Evolutionary conservation across 768 basidiomycete species (phyloP).

Genomic region (Trametes cubensis): DNA sequence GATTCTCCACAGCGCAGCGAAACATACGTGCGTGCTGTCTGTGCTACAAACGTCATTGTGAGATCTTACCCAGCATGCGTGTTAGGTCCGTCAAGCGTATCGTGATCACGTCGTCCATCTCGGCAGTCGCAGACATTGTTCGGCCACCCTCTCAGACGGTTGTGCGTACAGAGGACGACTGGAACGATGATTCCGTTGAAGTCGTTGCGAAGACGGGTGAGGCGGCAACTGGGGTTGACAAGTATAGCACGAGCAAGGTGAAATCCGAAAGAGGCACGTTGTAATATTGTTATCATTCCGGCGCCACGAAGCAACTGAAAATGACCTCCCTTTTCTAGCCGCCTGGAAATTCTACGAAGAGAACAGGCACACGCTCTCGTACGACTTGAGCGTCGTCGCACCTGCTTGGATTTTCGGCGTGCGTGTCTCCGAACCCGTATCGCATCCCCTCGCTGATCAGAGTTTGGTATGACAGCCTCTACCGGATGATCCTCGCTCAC

Average conservation of each 20-base stretch:
- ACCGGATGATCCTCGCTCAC: slow-evolving; percentile 2
- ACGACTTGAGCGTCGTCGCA: slow-evolving; percentile 44
- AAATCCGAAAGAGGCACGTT: slow-evolving; percentile 27
- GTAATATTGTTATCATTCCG: not conserved
- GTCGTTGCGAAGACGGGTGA: too few relatives aligned
- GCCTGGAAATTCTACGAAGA: slow-evolving; percentile 39
- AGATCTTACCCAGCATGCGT: too few relatives aligned
- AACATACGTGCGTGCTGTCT: not conserved
- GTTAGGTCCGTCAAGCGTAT: slow-evolving; percentile 53
- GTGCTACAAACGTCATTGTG: too few relatives aligned
- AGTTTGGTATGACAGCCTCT: not conserved
- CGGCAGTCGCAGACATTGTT: slow-evolving; percentile 39
- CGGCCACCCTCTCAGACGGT: slow-evolving; percentile 24
- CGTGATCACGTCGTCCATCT: slow-evolving; percentile 60
- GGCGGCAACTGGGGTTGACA: too few relatives aligned
- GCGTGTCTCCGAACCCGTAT: not conserved
- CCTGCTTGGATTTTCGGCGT: slow-evolving; percentile 45
- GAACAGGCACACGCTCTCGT: slow-evolving; percentile 43
- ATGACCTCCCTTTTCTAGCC: not conserved
- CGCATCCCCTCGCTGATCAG: not conserved
- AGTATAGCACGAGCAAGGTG: not conserved
- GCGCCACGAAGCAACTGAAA: not conserved
- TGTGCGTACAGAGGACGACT: slow-evolving; percentile 54
- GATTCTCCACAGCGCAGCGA: slow-evolving; percentile 54
- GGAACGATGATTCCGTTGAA: slow-evolving; percentile 56